Conservation (phyloP, 805 yeast species). For the Sungouiozyma intestinalis region DNA sequence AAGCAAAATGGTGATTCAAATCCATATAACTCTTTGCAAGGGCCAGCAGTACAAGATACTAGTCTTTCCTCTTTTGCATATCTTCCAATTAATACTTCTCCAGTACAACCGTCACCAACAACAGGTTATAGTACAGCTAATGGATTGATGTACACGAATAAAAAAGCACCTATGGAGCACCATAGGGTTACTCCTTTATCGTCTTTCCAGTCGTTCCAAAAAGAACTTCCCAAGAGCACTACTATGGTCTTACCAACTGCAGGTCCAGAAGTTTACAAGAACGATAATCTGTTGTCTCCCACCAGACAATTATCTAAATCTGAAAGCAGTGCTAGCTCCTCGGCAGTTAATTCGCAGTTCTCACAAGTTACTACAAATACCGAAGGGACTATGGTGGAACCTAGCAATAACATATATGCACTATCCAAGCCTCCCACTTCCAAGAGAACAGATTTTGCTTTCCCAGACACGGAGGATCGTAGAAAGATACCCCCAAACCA, state of each 20-base stretch:
- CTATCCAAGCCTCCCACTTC: neutral
- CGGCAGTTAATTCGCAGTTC: constrained; percentile 20
- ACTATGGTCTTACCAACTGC: constrained; percentile 11
- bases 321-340: constrained; percentile 12
- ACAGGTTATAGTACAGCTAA: too few relatives aligned
- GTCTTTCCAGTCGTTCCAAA: constrained; percentile 15
- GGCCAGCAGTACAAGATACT: too few relatives aligned
- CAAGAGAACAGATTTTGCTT: neutral
- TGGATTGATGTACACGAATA: too few relatives aligned
- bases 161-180: neutral
- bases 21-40: too few relatives aligned
- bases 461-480: neutral
- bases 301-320: constrained; percentile 19
- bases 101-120: neutral
- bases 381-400: constrained; percentile 7
- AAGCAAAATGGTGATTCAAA: too few relatives aligned
- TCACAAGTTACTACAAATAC: constrained; percentile 16
- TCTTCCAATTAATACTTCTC: neutral
- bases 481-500: neutral
- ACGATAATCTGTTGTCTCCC: constrained; percentile 11
- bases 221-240: constrained; percentile 4
- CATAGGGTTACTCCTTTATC: constrained; percentile 12
- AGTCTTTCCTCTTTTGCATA: neutral
- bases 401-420: neutral
- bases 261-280: constrained; percentile 9